Base-by-base conservation (phyloP, 2,329 filamentous ascomycete genomes). In the Microdochium bolleyi region DNA sequence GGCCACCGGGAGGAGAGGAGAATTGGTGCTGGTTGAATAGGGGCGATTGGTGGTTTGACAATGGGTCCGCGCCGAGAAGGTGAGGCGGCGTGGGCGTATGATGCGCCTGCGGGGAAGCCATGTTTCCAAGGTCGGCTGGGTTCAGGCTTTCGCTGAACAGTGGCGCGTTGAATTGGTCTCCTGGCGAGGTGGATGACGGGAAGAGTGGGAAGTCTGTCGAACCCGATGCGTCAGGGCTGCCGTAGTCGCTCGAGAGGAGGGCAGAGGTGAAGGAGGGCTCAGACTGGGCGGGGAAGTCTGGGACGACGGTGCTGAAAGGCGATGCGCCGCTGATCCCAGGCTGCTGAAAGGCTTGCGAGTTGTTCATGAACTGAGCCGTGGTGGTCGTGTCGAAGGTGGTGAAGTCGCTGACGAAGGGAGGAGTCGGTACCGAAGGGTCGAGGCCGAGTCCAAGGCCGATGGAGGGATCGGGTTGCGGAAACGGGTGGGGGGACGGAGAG, bases 191-290 rank as follows among this genome's bases (percentile, higher is more conserved):
- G 50, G 75, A 70, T 9, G 75, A 66, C 3, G 83, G 78, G 62
- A 87, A 89, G 60, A 88, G 75, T 50, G 82, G 80, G 65, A 85
- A 86, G 68, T 88, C 83, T 55, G 70, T 71, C 61, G 34, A 50
- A 49, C 38, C 51, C 19, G 41, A 46, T 22, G 41, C 41, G n/a
- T 46, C 41, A 8, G 41, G 41, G 49, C 74, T 71, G 64, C 70
- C 71, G 56, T 82, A 79, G 57, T 75, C 78, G 19, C 77, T 66
- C 44, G 74, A 71, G 44, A 84, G 63, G 57, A 75, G 69, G 53
- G 67, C 67, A 57, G 76, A 72, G 10, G 70, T 64, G 54, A 76
- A 82, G 60, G 63, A 64, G 51, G 68, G 58, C 56, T 76, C 74
- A 41, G 69, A 60, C 56, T 75, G 73, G 34, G 67, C 59, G 54